phyloP scores from a whole-genome alignment of 495 filamentous ascomycete genomes.

The Cetradonia linearis region DNA sequence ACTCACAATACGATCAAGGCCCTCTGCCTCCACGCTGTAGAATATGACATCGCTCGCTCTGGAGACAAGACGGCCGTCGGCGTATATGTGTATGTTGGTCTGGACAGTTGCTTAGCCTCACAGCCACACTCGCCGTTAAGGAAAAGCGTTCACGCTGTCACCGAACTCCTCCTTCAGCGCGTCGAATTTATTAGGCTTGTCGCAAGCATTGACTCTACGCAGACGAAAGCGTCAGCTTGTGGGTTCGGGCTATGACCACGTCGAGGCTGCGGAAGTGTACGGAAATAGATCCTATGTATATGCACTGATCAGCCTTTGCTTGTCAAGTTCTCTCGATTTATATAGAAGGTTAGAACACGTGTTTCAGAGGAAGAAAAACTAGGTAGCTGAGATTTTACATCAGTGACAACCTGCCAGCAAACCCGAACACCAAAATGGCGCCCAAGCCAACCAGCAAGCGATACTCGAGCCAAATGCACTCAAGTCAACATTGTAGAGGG shows the following conservation, averaged over 20 bases:
- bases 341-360: not conserved
- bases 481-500: constrained; percentile 77
- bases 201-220: constrained; percentile 85
- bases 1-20: constrained; percentile 74
- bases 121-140: not conserved
- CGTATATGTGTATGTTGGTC: constrained; percentile 65
- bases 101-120: constrained; percentile 31
- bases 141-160: constrained; percentile 45
- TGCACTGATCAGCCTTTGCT: not conserved
- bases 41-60: constrained; percentile 92
- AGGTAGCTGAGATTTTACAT: constrained; percentile 99
- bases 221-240: constrained; percentile 4
- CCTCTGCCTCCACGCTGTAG: constrained; percentile 92
- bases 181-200: constrained; percentile 74
- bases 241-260: not conserved
- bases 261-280: not conserved
- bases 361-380: constrained; percentile 74
- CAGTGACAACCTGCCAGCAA: constrained; percentile 54
- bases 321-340: not conserved
- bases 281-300: not conserved
- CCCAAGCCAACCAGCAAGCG: constrained; percentile 35
- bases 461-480: constrained; percentile 99
- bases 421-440: constrained; percentile 44
- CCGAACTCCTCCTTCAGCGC: constrained; percentile 65
- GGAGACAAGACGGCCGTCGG: constrained; percentile 91